A percentile compares a stretch with the other conserved stretches of the same genome.
phyloP scores from a whole-genome alignment of 1,139 yeast species.

The Pneumocystis canis region DNA sequence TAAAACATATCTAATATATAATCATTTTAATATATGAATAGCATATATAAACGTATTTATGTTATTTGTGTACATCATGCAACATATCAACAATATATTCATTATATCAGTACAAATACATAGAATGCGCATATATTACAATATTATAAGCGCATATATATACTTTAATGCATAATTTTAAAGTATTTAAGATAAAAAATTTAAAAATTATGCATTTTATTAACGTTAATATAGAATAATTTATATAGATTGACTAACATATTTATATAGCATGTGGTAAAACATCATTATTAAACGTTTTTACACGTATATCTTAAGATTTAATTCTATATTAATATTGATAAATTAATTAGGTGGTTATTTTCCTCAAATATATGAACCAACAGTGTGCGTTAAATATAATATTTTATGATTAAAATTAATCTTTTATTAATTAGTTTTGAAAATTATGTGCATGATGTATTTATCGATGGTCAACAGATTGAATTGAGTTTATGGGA shows the following conservation, averaged over 20 bases:
- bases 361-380: slow-evolving; percentile 96
- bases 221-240: background rate
- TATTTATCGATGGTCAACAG: slow-evolving; percentile 86
- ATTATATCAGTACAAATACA: no score
- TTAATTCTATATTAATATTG: background rate
- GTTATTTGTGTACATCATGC: no score
- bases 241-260: background rate
- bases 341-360: slow-evolving; percentile 39
- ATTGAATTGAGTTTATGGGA: slow-evolving; percentile 93
- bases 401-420: no score
- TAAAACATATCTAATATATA: no score
- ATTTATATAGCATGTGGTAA: slow-evolving; percentile 62
- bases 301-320: slow-evolving; percentile 39
- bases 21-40: no score
- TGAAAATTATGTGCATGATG: slow-evolving; percentile 94
- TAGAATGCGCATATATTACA: no score
- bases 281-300: slow-evolving; percentile 82
- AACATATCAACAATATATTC: no score
- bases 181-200: no score
- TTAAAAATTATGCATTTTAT: background rate
- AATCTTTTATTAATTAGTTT: no score
- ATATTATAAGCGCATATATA: no score
- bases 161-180: no score
- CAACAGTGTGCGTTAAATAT: slow-evolving; percentile 43
- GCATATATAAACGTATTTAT: no score